Evolutionary conservation across 2,329 filamentous ascomycete species (phyloP).

Genomic region (Didymella arachidicola): DNA sequence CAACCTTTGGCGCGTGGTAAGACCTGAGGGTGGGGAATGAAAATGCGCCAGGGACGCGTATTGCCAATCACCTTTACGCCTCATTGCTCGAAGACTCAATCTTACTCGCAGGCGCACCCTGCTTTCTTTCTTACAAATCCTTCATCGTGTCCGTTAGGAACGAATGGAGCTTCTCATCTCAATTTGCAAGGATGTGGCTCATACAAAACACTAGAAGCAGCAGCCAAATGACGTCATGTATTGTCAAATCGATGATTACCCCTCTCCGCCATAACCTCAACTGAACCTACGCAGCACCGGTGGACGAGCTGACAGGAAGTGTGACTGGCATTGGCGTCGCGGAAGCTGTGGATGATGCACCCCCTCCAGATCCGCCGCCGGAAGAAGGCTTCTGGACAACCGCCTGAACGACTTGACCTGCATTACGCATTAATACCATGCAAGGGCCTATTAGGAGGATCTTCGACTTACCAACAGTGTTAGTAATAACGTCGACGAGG

Average conservation of each 20-base stretch:
- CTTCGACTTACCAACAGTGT: constrained; percentile 49
- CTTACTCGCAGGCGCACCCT: neutral
- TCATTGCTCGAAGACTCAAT: neutral
- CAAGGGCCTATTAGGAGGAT: neutral
- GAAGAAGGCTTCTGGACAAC: constrained; percentile 47
- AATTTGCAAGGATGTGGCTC: neutral
- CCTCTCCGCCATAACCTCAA: neutral
- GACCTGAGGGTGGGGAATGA: neutral
- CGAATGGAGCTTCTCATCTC: neutral
- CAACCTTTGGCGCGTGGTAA: neutral
- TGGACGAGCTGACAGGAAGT: constrained; percentile 39
- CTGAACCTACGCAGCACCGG: constrained; percentile 24
- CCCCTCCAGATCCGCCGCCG: constrained; percentile 24
- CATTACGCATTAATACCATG: neutral
- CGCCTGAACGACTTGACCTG: constrained; percentile 63
- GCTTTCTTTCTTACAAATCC: neutral
- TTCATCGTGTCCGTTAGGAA: neutral
- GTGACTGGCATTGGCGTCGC: constrained; percentile 42
- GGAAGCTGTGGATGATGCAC: constrained; percentile 32
- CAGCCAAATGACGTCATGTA: neutral
- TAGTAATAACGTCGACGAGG: constrained; percentile 64
- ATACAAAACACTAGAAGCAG: neutral
- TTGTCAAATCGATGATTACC: neutral
- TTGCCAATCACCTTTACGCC: neutral
- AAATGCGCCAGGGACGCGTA: neutral